Conservation (phyloP, 2,329 filamentous ascomycete species). For the Aspergillus brasiliensis region DNA sequence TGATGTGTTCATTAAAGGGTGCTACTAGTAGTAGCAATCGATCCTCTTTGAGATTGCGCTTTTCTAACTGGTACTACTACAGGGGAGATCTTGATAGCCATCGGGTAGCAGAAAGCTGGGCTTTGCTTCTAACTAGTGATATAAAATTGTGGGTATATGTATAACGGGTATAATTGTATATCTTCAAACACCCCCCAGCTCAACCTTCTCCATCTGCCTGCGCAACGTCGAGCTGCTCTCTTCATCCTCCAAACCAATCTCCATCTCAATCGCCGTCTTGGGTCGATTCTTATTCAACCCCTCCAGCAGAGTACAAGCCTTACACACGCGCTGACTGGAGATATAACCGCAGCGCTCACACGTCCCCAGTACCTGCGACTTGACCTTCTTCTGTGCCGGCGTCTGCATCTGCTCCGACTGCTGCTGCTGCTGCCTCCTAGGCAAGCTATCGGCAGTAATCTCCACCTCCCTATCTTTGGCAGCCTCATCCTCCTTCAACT, state of each 20-base stretch:
- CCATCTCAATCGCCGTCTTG: constrained; percentile 50
- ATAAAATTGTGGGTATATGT: no score
- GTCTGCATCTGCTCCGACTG: constrained; percentile 25
- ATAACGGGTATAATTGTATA: no score
- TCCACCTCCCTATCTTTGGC: constrained; percentile 67
- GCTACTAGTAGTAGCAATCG: no score
- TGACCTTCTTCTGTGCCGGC: constrained; percentile 50
- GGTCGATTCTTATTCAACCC: constrained; percentile 76
- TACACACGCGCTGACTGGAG: constrained; percentile 90
- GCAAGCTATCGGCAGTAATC: constrained; percentile 48
- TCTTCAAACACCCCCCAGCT: constrained; percentile 37
- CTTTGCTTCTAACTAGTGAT: no score
- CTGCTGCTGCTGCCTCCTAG: constrained; percentile 23
- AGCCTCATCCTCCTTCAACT: constrained; percentile 65
- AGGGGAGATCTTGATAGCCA: no score
- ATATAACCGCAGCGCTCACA: constrained; percentile 92
- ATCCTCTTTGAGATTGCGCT: no score
- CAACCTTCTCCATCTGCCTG: constrained; percentile 53
- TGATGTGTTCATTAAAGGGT: no score
- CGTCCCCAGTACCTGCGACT: constrained; percentile 63
- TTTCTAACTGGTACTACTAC: no score
- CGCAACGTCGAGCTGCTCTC: constrained; percentile 55
- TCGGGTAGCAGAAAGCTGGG: no score
- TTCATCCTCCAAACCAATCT: constrained; percentile 50
- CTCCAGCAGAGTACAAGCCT: constrained; percentile 88